These are phyloP conservation scores for Backusella circina DNA, from an alignment of 192 early-diverging fungal genomes.

Conservation along the genomic window DNA sequence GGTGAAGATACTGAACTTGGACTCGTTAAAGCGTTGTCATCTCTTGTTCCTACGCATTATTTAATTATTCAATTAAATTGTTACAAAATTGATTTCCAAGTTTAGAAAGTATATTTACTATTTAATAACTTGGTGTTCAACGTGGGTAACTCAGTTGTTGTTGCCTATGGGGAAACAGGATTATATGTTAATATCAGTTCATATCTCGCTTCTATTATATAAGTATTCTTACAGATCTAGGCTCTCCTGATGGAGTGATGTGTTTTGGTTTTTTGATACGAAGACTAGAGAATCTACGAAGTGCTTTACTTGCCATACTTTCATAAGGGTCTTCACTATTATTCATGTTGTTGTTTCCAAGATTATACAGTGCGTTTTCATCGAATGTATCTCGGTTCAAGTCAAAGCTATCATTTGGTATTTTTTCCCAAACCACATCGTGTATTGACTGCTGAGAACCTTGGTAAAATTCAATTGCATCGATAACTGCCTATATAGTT, in stretches of 20 bases:
- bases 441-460: constrained; percentile 34
- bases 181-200: background rate
- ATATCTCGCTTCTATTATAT: background rate
- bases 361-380: background rate
- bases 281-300: background rate
- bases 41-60: background rate
- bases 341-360: background rate
- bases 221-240: background rate
- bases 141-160: background rate
- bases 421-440: constrained; percentile 29
- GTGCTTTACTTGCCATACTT: constrained; percentile 1
- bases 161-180: background rate
- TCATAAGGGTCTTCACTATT: background rate
- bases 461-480: constrained; percentile 80
- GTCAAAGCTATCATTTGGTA: constrained; percentile 18
- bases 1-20: background rate
- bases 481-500: constrained; percentile 59
- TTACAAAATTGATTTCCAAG: background rate
- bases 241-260: background rate
- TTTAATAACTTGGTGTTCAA: constrained; percentile 1
- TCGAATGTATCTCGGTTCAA: constrained; percentile 4
- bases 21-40: background rate
- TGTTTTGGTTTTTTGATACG: constrained; percentile 1
- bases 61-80: background rate
- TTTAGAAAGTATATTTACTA: background rate